Percentiles rank a stretch among this genome's conserved stretches.
These are phyloP conservation scores for Suhomyces sp. DNA, from an alignment of 805 yeast species.

Conservation along the genomic window DNA sequence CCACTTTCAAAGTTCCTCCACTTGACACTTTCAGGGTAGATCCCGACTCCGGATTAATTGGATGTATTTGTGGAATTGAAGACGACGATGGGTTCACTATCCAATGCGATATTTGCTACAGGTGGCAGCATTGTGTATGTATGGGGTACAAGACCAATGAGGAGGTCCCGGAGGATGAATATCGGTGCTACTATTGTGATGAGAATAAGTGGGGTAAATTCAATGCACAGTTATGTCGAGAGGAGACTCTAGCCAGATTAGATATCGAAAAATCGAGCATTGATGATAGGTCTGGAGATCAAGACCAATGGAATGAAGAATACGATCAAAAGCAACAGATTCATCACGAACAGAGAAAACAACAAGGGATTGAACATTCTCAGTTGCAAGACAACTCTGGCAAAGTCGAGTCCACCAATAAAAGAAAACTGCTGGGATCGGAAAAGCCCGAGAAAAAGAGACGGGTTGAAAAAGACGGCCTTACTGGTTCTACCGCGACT, in stretches of 20 bases:
- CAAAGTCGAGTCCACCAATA: not conserved
- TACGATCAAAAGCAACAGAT: conserved; percentile 3
- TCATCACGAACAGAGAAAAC: conserved; percentile 2
- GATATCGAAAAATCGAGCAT: conserved; percentile 22
- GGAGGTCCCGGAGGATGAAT: conserved; percentile 75
- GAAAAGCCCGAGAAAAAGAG: conserved; percentile 17
- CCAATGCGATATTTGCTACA: conserved; percentile 87
- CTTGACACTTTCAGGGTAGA: conserved; percentile 57
- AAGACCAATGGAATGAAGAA: conserved; percentile 9
- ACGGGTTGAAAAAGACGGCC: conserved; percentile 7
- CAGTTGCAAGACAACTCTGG: not conserved
- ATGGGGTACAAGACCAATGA: conserved; percentile 70
- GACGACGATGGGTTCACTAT: conserved; percentile 93
- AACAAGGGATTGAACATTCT: conserved; percentile 2
- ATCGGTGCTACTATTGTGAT: conserved; percentile 76
- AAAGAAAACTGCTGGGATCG: conserved; percentile 20
- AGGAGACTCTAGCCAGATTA: conserved; percentile 29
- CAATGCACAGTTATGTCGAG: conserved; percentile 35
- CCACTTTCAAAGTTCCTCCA: conserved; percentile 24
- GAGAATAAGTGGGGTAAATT: conserved; percentile 41
- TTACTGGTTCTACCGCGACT: not conserved
- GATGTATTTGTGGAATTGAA: conserved; percentile 83
- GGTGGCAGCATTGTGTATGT: conserved; percentile 96
- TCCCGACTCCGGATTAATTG: conserved; percentile 80
- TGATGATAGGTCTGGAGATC: conserved; percentile 17